phyloP scores from a whole-genome alignment of 495 filamentous ascomycete genomes.

The Platismatia glauca region DNA sequence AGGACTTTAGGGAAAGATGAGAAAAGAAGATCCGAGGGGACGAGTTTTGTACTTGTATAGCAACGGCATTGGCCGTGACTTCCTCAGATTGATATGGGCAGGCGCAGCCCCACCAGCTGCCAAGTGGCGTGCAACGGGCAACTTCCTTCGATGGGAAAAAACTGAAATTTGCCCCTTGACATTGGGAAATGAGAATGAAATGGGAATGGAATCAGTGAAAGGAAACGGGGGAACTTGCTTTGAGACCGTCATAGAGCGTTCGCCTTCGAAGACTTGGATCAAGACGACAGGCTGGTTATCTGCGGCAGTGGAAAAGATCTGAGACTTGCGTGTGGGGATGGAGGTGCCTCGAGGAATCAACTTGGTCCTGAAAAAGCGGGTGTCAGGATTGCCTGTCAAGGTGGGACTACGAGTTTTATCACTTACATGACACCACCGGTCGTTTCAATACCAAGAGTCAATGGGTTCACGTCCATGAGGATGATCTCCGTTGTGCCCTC shows the following conservation, averaged over 20 bases:
- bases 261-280: constrained; percentile 96
- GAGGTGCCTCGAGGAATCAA: constrained; percentile 91
- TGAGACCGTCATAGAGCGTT: constrained; percentile 94
- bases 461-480: constrained; percentile 96
- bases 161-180: too few relatives aligned
- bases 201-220: too few relatives aligned
- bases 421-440: constrained; percentile 83
- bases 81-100: too few relatives aligned
- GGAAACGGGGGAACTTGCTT: too few relatives aligned
- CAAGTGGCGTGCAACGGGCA: too few relatives aligned
- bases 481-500: constrained; percentile 67
- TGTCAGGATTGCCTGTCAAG: neutral
- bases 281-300: constrained; percentile 97
- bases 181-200: too few relatives aligned
- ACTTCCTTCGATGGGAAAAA: too few relatives aligned
- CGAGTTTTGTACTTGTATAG: too few relatives aligned
- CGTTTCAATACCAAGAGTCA: constrained; percentile 97
- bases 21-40: too few relatives aligned
- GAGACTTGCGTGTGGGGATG: constrained; percentile 92
- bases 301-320: constrained; percentile 96
- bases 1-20: too few relatives aligned
- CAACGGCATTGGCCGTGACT: too few relatives aligned
- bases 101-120: too few relatives aligned
- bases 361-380: constrained; percentile 47
- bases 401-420: neutral